phyloP scores from a whole-genome alignment of 495 filamentous ascomycete genomes.

The Penicillium canariense region DNA sequence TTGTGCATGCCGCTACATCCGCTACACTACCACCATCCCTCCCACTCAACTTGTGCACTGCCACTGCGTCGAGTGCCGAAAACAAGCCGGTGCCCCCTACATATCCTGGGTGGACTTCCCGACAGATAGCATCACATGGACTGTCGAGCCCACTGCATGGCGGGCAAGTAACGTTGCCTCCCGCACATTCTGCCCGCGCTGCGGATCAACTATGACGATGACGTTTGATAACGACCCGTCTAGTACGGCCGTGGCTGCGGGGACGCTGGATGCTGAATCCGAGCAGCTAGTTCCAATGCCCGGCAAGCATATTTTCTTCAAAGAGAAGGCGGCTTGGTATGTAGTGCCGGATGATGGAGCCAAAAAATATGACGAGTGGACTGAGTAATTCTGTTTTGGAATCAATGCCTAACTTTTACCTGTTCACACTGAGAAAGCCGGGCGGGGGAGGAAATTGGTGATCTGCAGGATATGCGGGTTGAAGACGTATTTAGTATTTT shows the following conservation, averaged over 20 bases:
- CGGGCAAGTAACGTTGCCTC: conserved; percentile 20
- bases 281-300: conserved; percentile 12
- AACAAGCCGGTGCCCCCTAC: conserved; percentile 32
- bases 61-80: conserved; percentile 31
- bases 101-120: conserved; percentile 26
- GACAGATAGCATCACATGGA: conserved; percentile 20
- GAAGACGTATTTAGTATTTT: too few relatives aligned
- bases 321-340: conserved; percentile 32
- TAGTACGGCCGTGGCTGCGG: conserved; percentile 22
- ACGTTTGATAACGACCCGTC: conserved; percentile 12
- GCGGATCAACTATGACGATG: conserved; percentile 33
- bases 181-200: conserved; percentile 29
- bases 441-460: background rate
- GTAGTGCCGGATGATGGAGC: conserved; percentile 27
- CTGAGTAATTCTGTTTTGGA: background rate
- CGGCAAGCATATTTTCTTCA: conserved; percentile 27
- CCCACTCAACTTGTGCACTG: conserved; percentile 26
- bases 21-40: conserved; percentile 16
- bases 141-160: conserved; percentile 16
- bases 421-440: background rate
- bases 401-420: background rate
- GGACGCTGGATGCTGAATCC: conserved; percentile 28
- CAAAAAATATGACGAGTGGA: conserved; percentile 11
- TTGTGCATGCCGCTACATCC: conserved; percentile 29
- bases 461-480: background rate